Evolutionary conservation across 2,329 filamentous ascomycete species (phyloP).

Genomic region (Fusarium sp.): DNA sequence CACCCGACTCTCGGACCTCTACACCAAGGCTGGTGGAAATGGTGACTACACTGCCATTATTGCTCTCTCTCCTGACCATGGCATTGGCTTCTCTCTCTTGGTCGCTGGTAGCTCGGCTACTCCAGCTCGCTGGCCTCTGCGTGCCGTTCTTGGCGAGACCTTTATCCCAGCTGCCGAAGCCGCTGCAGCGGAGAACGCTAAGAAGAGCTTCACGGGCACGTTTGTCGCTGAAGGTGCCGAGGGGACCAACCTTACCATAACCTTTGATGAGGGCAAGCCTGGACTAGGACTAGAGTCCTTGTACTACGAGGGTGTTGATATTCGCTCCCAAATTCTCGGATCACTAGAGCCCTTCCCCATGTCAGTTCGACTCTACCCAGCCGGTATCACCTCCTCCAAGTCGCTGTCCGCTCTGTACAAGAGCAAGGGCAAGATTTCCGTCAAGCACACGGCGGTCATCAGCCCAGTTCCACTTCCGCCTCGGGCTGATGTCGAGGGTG

Average conservation of each 20-base stretch:
- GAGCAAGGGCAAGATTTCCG: slow-evolving; percentile 12
- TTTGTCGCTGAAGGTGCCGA: slow-evolving; percentile 13
- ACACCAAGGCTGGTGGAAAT: slow-evolving; percentile 29
- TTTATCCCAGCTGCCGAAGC: slow-evolving; percentile 37
- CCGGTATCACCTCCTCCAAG: slow-evolving; percentile 17
- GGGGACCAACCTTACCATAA: slow-evolving; percentile 32
- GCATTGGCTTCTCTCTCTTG: slow-evolving; percentile 42
- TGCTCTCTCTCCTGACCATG: slow-evolving; percentile 31
- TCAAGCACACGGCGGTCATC: slow-evolving; percentile 8
- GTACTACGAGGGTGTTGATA: not conserved
- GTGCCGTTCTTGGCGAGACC: slow-evolving; percentile 22
- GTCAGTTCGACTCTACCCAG: slow-evolving; percentile 18
- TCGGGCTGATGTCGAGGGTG: slow-evolving; percentile 19
- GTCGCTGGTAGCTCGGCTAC: slow-evolving; percentile 35
- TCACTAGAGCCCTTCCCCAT: not conserved
- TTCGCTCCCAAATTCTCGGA: not conserved
- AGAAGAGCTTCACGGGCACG: slow-evolving; percentile 25
- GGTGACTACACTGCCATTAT: slow-evolving; percentile 17
- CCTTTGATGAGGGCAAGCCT: slow-evolving; percentile 23
- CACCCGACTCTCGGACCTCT: slow-evolving; percentile 33
- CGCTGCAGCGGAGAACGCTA: slow-evolving; percentile 34
- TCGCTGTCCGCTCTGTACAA: slow-evolving; percentile 20
- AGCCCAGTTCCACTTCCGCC: not conserved
- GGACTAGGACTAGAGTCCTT: slow-evolving; percentile 17
- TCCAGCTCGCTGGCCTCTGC: slow-evolving; percentile 31